Evolutionary conservation across 371 early-diverging fungal genomes (phyloP).

Genomic region (Lichtheimia hyalospora): DNA sequence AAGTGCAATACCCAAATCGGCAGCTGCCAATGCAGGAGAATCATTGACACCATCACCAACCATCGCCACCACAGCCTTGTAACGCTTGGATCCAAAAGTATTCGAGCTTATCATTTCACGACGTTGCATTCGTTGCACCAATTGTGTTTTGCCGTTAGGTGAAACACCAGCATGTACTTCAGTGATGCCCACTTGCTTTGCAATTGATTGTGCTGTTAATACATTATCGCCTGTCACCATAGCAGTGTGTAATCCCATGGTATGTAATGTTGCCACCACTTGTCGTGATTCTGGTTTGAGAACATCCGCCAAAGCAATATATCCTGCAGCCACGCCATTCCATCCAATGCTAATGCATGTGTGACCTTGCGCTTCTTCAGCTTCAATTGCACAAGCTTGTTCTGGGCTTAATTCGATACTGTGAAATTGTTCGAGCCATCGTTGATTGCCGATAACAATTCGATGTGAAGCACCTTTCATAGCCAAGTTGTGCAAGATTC

Average conservation of each 20-base stretch:
- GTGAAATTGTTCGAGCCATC: conserved; percentile 57
- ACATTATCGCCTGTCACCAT: conserved; percentile 96
- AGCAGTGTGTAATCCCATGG: conserved; percentile 74
- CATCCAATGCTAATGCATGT: conserved; percentile 83
- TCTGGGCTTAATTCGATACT: conserved; percentile 29
- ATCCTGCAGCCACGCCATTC: conserved; percentile 66
- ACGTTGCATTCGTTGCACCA: conserved; percentile 68
- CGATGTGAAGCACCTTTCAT: conserved; percentile 10
- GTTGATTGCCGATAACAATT: conserved; percentile 77
- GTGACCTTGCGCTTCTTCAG: conserved; percentile 61
- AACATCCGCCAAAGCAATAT: conserved; percentile 83
- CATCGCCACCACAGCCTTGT: conserved; percentile 77
- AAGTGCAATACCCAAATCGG: conserved; percentile 95
- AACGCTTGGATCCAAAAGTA: not conserved
- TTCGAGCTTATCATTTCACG: conserved; percentile 11
- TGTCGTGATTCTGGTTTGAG: conserved; percentile 78
- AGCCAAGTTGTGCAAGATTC: no score
- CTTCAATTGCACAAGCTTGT: conserved; percentile 22
- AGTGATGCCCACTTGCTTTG: conserved; percentile 68
- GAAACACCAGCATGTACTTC: conserved; percentile 91
- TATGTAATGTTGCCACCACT: conserved; percentile 69
- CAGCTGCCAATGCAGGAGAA: conserved; percentile 90
- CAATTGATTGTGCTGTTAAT: conserved; percentile 77
- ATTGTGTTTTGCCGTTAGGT: conserved; percentile 84
- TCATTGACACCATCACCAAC: conserved; percentile 99